Percentiles rank a stretch among this genome's conserved stretches.
Conservation (phyloP, 1,284 basidiomycete species). For the Ceratobasidium sp. region DNA sequence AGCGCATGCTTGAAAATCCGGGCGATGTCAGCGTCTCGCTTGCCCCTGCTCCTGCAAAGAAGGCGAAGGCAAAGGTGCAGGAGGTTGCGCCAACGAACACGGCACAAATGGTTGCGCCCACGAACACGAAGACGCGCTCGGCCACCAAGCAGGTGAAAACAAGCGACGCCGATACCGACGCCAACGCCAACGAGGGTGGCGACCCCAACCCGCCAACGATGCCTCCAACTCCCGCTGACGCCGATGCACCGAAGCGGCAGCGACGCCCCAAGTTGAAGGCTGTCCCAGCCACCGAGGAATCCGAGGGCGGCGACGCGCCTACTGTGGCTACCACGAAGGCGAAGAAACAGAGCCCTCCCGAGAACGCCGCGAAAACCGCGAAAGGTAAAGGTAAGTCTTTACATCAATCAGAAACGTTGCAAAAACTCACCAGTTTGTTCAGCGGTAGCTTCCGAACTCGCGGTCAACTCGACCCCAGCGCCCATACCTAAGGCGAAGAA, state of each 20-base stretch:
- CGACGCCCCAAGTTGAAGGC: background rate
- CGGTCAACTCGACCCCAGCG: background rate
- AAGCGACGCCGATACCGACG: background rate
- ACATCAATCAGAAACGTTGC: too few relatives aligned
- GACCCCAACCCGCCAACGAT: background rate
- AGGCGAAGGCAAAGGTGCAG: background rate
- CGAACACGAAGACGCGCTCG: background rate
- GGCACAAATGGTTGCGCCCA: background rate
- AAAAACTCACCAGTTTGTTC: too few relatives aligned
- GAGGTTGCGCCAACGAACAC: too few relatives aligned
- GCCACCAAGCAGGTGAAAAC: slow-evolving; percentile 1
- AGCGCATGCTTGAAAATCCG: background rate
- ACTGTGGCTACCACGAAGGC: background rate
- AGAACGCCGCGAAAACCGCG: background rate
- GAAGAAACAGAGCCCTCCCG: background rate
- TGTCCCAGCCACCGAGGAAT: background rate
- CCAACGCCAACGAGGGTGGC: background rate
- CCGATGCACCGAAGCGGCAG: background rate
- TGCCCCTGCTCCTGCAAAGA: background rate
- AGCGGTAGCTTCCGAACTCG: background rate
- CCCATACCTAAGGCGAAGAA: background rate
- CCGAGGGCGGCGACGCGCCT: background rate
- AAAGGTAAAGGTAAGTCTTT: background rate
- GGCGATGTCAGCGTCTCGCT: background rate
- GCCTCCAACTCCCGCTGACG: background rate